These are phyloP conservation scores for Plasmodium berghei DNA, from an alignment of 169 alveolate species.

Conservation along the genomic window DNA sequence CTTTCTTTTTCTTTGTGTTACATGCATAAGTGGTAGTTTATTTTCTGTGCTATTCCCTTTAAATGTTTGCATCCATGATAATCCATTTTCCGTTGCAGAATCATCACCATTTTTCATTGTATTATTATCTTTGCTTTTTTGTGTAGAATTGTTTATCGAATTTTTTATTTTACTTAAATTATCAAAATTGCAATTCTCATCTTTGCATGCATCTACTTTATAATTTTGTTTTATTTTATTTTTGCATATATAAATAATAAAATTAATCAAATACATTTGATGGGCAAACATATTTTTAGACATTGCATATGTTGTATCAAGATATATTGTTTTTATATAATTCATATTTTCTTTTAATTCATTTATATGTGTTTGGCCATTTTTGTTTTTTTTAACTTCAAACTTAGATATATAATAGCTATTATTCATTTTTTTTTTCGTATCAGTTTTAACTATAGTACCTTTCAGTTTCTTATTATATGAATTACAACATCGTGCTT, in stretches of 20 bases:
- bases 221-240: conserved; percentile 12
- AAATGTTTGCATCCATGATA: background rate
- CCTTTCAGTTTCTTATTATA: background rate
- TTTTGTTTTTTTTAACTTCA: background rate
- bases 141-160: background rate
- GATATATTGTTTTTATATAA: conserved; percentile 70
- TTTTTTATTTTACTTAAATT: background rate
- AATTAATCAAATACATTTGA: conserved; percentile 65
- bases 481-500: too few species aligned
- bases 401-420: background rate
- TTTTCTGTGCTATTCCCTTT: background rate
- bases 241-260: conserved; percentile 63
- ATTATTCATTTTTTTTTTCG: conserved; percentile 8
- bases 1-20: background rate
- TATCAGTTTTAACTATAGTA: background rate
- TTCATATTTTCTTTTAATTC: conserved; percentile 35
- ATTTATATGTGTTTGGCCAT: background rate
- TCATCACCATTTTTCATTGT: background rate
- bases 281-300: conserved; percentile 66
- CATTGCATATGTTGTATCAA: conserved; percentile 73
- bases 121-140: background rate
- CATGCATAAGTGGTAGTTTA: background rate
- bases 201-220: background rate
- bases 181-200: background rate
- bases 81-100: background rate